These are phyloP conservation scores for Diophrys appendiculata DNA, from an alignment of 73 alveolate species.

Conservation along the genomic window DNA sequence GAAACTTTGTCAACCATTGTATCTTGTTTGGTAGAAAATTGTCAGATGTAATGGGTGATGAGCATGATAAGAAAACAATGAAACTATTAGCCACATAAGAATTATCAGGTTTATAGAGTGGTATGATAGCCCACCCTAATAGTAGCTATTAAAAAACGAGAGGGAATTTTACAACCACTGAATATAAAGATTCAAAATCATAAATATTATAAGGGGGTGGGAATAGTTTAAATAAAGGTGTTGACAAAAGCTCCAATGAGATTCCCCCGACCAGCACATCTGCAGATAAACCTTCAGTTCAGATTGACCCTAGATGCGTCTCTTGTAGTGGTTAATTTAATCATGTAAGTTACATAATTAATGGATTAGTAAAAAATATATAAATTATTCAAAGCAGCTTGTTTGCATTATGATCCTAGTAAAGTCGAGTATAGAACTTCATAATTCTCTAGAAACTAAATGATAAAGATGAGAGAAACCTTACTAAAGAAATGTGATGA, in stretches of 20 bases:
- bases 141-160: not conserved
- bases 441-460: not conserved
- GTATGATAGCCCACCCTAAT: too few species aligned
- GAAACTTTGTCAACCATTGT: not conserved
- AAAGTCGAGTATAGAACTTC: not conserved
- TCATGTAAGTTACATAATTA: not conserved
- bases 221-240: too few species aligned
- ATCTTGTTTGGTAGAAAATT: conserved; percentile 7
- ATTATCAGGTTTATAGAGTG: too few species aligned
- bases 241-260: not conserved
- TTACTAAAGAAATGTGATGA: conserved; percentile 16
- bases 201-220: not conserved
- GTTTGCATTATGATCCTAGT: not conserved
- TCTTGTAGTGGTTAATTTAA: not conserved
- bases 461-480: not conserved
- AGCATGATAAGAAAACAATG: conserved; percentile 1
- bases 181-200: not conserved
- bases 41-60: not conserved
- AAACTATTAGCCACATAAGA: not conserved
- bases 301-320: not conserved
- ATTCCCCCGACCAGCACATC: not conserved
- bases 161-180: not conserved
- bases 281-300: not conserved
- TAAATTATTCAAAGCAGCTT: not conserved
- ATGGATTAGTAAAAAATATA: not conserved